Base-by-base conservation (phyloP, 2,329 filamentous ascomycete species). In the Trematosphaeria pertusa region DNA sequence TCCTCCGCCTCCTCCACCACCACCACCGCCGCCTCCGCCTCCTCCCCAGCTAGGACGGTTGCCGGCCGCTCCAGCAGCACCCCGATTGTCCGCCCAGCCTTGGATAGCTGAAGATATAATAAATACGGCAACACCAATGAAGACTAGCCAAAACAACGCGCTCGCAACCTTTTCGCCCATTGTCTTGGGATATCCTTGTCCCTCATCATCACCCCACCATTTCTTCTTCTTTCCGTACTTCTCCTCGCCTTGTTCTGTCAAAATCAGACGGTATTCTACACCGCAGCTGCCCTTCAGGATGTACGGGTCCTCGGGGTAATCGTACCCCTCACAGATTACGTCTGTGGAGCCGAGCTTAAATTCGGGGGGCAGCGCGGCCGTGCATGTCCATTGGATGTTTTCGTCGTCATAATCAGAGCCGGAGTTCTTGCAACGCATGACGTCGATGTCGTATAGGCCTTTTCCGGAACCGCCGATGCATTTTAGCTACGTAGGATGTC, bases 271-370 rank as follows among this genome's bases (percentile, higher is more conserved):
- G 72, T 97, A 97, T 73, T 96, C 90, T 18, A 96, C 92, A 11
- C 88, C 94, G 73, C 93, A 97, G 70, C 89, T 94, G 17, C 94
- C 94, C 64, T 89, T 91, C 43, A 97, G 75, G n/a, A 97, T 82
- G 70, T 91, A 95, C 0, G 85, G 84, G 69, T 97, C 94, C 36
- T 93, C 84, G 0, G 87, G 74, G 11, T 77, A 79, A 47, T 82
- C 77, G 74, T 96, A 97, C 9, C 94, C 93, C 67, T 99, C 93
- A 72, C 94, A 99, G 9, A 91, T 78, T 44, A 97, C 93, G 52
- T 97, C 92, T 9, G 93, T 97, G 51, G 83, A 81, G 46, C 90
- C 92, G 20, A 97, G 83, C 72, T 87, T 87, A 72, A 87, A 85
- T 56, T 87, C 84, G 9, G 77, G 69, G 0, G 84, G 84, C 1